These are phyloP conservation scores for Ceratobasidium sp. DNA, from an alignment of 1,284 basidiomycete species.

Conservation along the genomic window DNA sequence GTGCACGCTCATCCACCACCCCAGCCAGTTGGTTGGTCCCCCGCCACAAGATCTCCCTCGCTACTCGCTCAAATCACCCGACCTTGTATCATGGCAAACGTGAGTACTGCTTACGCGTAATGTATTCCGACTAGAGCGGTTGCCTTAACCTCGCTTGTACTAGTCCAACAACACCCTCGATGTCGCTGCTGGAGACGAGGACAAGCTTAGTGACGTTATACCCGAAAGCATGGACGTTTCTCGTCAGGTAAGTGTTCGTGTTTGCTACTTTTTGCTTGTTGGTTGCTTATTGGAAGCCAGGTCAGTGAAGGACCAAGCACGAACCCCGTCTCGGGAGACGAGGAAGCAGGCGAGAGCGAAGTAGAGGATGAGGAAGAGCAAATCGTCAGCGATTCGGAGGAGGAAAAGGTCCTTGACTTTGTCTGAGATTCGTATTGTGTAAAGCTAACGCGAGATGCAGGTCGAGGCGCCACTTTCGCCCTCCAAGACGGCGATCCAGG, in stretches of 20 bases:
- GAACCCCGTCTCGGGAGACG: slow-evolving; percentile 50
- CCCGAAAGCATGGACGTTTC: slow-evolving; percentile 83
- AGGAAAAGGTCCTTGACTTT: slow-evolving; percentile 52
- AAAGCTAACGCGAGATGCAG: slow-evolving; percentile 48
- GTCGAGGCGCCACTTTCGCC: slow-evolving; percentile 59
- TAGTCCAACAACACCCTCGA: slow-evolving; percentile 38
- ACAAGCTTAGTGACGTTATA: slow-evolving; percentile 83
- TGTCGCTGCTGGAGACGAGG: slow-evolving; percentile 66
- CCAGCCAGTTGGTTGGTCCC: slow-evolving; percentile 16
- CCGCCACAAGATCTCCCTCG: slow-evolving; percentile 31
- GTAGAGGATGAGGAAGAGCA: slow-evolving; percentile 65
- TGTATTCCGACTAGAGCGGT: too few relatives aligned
- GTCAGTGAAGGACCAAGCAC: slow-evolving; percentile 52
- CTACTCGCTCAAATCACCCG: background rate
- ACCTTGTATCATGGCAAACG: slow-evolving; percentile 24
- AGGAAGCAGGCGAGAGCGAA: slow-evolving; percentile 66
- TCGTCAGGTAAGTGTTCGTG: slow-evolving; percentile 68
- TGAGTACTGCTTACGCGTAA: slow-evolving; percentile 13
- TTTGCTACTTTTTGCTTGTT: slow-evolving; percentile 19
- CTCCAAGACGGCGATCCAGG: slow-evolving; percentile 55
- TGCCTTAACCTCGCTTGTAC: background rate
- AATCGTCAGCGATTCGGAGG: slow-evolving; percentile 36
- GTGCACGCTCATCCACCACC: slow-evolving; percentile 44
- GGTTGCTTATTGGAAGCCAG: slow-evolving; percentile 7
- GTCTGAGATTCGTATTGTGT: slow-evolving; percentile 38